Evolutionary conservation across 331 rosid genomes (phyloP).

Genomic region (Dryas integrifolia): DNA sequence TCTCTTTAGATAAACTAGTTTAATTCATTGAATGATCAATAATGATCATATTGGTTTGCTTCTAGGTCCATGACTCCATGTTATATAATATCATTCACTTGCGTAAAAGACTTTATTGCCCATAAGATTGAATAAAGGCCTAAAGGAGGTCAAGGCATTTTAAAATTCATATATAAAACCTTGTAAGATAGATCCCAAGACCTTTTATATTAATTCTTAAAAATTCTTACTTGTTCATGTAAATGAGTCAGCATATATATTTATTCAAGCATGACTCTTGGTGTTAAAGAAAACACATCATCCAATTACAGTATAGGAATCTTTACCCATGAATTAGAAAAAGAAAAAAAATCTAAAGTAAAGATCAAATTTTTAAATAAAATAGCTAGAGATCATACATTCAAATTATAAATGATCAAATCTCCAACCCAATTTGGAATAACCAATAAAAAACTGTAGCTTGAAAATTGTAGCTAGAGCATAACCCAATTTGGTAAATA

Average conservation of each 20-base stretch:
- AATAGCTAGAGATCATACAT: too few species aligned
- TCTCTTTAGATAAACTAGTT: constrained; percentile 37
- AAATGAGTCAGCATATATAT: background rate
- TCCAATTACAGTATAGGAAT: background rate
- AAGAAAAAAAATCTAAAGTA: too few species aligned
- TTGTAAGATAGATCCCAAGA: background rate
- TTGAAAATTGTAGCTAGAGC: too few species aligned
- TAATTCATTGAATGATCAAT: background rate
- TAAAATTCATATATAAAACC: background rate
- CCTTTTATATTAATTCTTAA: background rate
- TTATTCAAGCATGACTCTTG: background rate
- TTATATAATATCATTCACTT: background rate
- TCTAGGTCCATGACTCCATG: background rate
- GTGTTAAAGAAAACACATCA: background rate
- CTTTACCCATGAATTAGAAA: too few species aligned
- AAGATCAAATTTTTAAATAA: too few species aligned
- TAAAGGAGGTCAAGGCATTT: background rate
- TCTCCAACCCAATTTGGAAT: too few species aligned
- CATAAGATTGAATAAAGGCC: background rate
- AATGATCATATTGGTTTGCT: background rate
- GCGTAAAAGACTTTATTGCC: background rate
- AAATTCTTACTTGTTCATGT: background rate
- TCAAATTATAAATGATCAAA: too few species aligned
- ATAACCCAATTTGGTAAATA: too few species aligned
- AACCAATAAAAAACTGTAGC: too few species aligned